A percentile compares a stretch with the other conserved stretches of the same genome.
phyloP scores from a whole-genome alignment of 164 flowering plant genomes.

The Dillenia turbinata region DNA sequence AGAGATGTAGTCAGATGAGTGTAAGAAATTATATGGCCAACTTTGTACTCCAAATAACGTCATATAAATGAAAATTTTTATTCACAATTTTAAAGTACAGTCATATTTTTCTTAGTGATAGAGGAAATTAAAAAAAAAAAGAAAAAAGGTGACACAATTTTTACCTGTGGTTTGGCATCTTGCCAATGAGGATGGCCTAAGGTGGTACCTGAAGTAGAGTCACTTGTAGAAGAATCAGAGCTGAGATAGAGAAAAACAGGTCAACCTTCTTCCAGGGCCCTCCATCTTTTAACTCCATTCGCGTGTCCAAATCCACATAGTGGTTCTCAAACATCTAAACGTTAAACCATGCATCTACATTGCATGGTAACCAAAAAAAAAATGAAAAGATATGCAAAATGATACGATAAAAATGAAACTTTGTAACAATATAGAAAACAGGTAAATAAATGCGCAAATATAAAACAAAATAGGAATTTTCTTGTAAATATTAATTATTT shows the following conservation, averaged over 20 bases:
- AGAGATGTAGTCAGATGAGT: not conserved
- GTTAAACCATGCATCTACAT: not conserved
- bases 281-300: slow-evolving; percentile 18
- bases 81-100: not conserved
- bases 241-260: slow-evolving; percentile 53
- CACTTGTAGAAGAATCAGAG: slow-evolving; percentile 21
- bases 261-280: slow-evolving; percentile 61
- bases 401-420: too few relatives aligned
- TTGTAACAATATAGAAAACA: too few relatives aligned
- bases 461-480: too few relatives aligned
- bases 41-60: slow-evolving; percentile 32
- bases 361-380: too few relatives aligned
- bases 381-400: too few relatives aligned
- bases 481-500: too few relatives aligned
- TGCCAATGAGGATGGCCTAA: slow-evolving; percentile 27
- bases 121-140: too few relatives aligned
- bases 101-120: not conserved
- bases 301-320: slow-evolving; percentile 36
- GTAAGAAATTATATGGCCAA: slow-evolving; percentile 45
- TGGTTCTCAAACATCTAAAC: slow-evolving; percentile 30
- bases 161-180: slow-evolving; percentile 42
- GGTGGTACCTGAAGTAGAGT: not conserved
- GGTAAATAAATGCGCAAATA: too few relatives aligned
- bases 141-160: not conserved
- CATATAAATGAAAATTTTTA: slow-evolving; percentile 15